Conservation (phyloP, 768 basidiomycete species). For the Lepiota venenata region DNA sequence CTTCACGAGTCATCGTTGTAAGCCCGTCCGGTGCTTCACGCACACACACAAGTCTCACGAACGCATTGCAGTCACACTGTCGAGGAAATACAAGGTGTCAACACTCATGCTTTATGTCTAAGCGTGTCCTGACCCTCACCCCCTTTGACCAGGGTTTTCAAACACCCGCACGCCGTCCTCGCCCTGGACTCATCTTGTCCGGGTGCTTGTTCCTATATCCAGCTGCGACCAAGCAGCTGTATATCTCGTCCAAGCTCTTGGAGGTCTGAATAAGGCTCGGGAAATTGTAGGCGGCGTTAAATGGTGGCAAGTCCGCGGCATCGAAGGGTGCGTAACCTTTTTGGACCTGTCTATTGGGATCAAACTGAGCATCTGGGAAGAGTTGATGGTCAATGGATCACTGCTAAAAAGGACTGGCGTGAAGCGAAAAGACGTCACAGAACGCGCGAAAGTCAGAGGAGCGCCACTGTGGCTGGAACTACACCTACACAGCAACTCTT, state of each 20-base stretch:
- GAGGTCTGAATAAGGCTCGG: conserved; percentile 74
- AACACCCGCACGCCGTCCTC: conserved; percentile 83
- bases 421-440: conserved; percentile 60
- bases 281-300: conserved; percentile 83
- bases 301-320: conserved; percentile 96
- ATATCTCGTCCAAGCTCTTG: conserved; percentile 72
- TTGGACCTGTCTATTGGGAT: not conserved
- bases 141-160: conserved; percentile 47
- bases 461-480: not conserved
- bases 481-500: not conserved
- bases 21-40: conserved; percentile 20
- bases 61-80: conserved; percentile 62
- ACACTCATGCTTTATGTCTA: not conserved
- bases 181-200: conserved; percentile 75
- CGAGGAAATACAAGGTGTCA: conserved; percentile 69
- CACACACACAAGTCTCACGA: not conserved
- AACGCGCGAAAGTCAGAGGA: conserved; percentile 33
- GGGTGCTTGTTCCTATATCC: conserved; percentile 68
- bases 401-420: conserved; percentile 79
- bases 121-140: not conserved
- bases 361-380: conserved; percentile 32
- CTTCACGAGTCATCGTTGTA: conserved; percentile 68
- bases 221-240: conserved; percentile 74
- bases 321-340: conserved; percentile 56
- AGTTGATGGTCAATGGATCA: conserved; percentile 86